Base-by-base conservation (phyloP, 495 filamentous ascomycete genomes). In the Podospora didyma region DNA sequence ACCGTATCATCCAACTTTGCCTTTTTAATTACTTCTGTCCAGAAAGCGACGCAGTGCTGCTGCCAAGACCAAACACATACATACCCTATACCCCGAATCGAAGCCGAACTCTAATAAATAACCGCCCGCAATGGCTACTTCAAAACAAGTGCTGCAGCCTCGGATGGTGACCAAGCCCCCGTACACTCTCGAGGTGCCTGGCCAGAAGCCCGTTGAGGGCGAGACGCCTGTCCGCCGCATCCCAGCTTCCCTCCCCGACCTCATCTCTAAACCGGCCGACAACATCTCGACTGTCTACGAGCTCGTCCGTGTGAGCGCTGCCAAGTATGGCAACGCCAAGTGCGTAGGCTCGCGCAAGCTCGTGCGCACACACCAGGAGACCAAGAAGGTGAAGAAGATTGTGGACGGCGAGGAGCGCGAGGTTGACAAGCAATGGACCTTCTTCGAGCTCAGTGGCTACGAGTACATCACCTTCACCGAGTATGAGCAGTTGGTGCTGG, bases 371-470 rank as follows among this genome's bases (percentile, higher is more conserved):
- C 94, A 98, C 70, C 78, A 86, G 53, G 94, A 98, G 76, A 89
- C 85, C 61, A 97, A 96, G 81, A 96, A 94, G 82, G 75, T 98
- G 66, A 97, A 96, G 86, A 98, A 96, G 81, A 79, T 92, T 56
- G 80, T 97, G 17, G 91, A 98, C 71, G 94, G 94, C 42, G 82
- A 88, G 62, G 89, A 96, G 74, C 71, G 81, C 63, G 87, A 96
- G 76, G 86, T 96, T 21, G 89, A 96, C 68, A 98, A 98, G 86
- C 81, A 89, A 58, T 98, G 94, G 94, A 88, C 85, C 49, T 98
- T 89, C 75, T 97, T 92, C 71, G 94, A 98, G 76, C 84, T 95
- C 69, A 89, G 89, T 67, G 82, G 75, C 57, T 98, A 96, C 77
- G 82, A 83, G 56, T 98, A 88, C 77, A 82, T 89, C 68, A 89